Base-by-base conservation (phyloP, 352 stramenopile species). In the Globisporangium iwayamae region DNA sequence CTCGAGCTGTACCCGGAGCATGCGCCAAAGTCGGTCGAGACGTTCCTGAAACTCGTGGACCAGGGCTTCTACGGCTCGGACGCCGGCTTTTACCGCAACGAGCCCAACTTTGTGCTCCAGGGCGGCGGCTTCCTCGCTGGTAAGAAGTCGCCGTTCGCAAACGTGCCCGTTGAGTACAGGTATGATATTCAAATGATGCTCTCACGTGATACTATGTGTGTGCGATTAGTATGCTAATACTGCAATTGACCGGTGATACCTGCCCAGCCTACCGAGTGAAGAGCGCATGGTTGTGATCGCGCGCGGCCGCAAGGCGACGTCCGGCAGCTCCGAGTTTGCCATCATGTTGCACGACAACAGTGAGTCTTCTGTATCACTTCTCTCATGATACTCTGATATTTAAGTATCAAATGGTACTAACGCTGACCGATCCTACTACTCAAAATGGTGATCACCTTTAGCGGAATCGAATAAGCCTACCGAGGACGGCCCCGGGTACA, bases 301-400 rank as follows among this genome's bases (percentile, higher is more conserved):
- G 7, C 86, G 86, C 36, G 72, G 79, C 41, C 75, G 89, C 54
- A 87, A 90, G 62, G 67, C 76, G 25, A 68, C 83, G 57, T 92
- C 84, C 10, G 86, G 86, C 51, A 92, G 73, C 67, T 84, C 86
- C 14, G 86, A 95, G 72, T 93, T 95, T 56, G 82, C 86, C 14
- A 88, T 95, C 60, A 93, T 95, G 86, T 64, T 95, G 36, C 75
- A 89, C 38, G 86, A 95, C 69, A 95, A 95, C 66, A 81, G 80
- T 73, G 65, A 56, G 50, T 41, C 71, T 68, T 69, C 22, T 20
- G 6, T 34, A 2, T 22, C 8, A 39, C 4, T 28, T 20, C 8
- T 34, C 9, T 14, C 36, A 41, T 13, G 36, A 41, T 41, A 41
- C 36, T 41, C 11, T 62, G 30, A 43, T 56, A 52, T 39, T 61